Conservation (phyloP, 1,139 yeast species). For the Taphrina communis region DNA sequence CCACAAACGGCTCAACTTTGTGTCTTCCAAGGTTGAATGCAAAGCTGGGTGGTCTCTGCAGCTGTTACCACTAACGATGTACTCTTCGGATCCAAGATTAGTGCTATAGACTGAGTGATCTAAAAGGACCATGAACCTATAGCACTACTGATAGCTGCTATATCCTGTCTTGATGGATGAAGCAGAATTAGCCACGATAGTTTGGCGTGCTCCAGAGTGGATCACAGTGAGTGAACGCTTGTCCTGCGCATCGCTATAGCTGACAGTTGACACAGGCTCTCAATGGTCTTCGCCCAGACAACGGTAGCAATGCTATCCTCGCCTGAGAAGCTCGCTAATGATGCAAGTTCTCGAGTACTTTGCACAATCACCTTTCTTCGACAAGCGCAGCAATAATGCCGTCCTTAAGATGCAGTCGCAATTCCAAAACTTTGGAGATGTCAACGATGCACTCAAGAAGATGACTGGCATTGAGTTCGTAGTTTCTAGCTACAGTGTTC, state of each 20-base stretch:
- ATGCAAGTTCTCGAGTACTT: conserved; percentile 74
- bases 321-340: background rate
- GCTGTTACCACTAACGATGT: too few relatives aligned
- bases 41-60: too few relatives aligned
- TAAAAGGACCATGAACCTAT: too few relatives aligned
- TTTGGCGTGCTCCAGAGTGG: conserved; percentile 41
- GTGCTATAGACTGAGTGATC: too few relatives aligned
- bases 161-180: conserved; percentile 5
- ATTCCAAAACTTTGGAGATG: conserved; percentile 65
- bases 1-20: too few relatives aligned
- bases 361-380: conserved; percentile 91
- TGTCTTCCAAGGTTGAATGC: too few relatives aligned
- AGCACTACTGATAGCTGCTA: too few relatives aligned
- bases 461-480: conserved; percentile 88
- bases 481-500: conserved; percentile 75
- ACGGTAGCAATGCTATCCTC: conserved; percentile 6
- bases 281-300: conserved; percentile 34
- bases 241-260: background rate
- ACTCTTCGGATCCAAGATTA: too few relatives aligned
- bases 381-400: conserved; percentile 90
- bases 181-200: conserved; percentile 23
- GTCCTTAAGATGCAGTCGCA: conserved; percentile 94
- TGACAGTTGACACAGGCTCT: conserved; percentile 15
- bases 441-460: conserved; percentile 65
- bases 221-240: conserved; percentile 12